Evolutionary conservation across 345 rosid genomes (phyloP).

Genomic region (Gossypium mustelinum): DNA sequence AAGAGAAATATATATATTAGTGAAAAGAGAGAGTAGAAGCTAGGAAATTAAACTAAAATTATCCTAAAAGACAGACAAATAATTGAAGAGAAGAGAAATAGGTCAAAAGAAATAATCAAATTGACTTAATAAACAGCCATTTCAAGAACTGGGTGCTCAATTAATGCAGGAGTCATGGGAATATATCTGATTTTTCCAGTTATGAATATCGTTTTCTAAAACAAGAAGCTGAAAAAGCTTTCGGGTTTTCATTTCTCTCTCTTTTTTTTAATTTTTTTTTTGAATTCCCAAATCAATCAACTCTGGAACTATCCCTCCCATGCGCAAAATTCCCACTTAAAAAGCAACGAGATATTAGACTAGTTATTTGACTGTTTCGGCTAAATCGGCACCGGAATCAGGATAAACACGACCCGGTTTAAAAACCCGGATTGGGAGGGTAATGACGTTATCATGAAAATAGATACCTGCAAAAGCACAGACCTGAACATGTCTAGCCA

Average conservation of each 20-base stretch:
- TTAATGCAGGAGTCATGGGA: neutral
- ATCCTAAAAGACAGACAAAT: neutral
- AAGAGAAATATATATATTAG: neutral
- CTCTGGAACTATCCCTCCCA: neutral
- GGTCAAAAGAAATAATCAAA: neutral
- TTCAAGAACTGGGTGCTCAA: conserved; percentile 33
- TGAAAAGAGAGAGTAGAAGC: neutral
- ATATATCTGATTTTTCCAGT: neutral
- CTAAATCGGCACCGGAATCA: neutral
- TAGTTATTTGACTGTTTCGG: neutral
- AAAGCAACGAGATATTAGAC: neutral
- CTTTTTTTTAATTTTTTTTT: neutral
- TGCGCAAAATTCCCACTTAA: neutral
- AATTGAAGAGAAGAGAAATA: neutral
- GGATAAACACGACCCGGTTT: neutral
- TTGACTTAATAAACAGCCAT: conserved; percentile 11
- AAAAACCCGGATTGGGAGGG: neutral
- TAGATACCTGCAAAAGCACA: conserved; percentile 27
- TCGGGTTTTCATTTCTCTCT: neutral
- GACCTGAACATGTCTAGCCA: conserved; percentile 35
- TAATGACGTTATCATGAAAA: conserved; percentile 29
- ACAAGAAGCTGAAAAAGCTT: neutral
- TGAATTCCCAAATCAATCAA: neutral
- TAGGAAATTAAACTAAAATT: neutral
- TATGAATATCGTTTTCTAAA: conserved; percentile 2